phyloP scores from a whole-genome alignment of 257 asterid genomes.

The Rhazya stricta region DNA sequence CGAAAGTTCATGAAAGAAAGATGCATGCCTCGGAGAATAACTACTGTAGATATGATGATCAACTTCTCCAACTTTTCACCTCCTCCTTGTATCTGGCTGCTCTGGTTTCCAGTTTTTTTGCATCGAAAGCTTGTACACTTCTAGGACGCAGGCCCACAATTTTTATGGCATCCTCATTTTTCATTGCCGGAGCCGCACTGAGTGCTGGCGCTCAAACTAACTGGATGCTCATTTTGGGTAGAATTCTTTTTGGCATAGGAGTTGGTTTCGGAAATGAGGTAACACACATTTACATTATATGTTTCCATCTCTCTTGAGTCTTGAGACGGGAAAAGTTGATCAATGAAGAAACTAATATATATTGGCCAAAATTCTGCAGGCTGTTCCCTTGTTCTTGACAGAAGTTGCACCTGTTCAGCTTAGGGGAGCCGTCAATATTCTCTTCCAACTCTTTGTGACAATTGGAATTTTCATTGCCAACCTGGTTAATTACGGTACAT shows the following conservation, averaged over 20 bases:
- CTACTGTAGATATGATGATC: slow-evolving; percentile 78
- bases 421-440: slow-evolving; percentile 78
- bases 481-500: slow-evolving; percentile 50
- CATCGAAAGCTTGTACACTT: slow-evolving; percentile 51
- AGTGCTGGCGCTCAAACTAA: slow-evolving; percentile 35
- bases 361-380: slow-evolving; percentile 31
- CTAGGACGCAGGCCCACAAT: slow-evolving; percentile 67
- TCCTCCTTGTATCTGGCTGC: slow-evolving; percentile 77
- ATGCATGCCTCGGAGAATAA: slow-evolving; percentile 43
- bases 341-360: neutral
- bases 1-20: slow-evolving; percentile 40
- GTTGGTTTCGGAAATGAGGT: slow-evolving; percentile 94
- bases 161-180: slow-evolving; percentile 41
- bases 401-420: slow-evolving; percentile 71
- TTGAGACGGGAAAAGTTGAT: neutral
- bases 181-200: slow-evolving; percentile 46
- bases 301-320: neutral
- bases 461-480: slow-evolving; percentile 11
- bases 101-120: slow-evolving; percentile 64
- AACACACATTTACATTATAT: no score
- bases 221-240: slow-evolving; percentile 53
- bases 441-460: slow-evolving; percentile 21
- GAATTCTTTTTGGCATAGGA: slow-evolving; percentile 68
- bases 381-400: slow-evolving; percentile 76
- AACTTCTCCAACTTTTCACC: slow-evolving; percentile 71